Evolutionary conservation across 768 basidiomycete species (phyloP), one percentile per base, ranked within the genome.

Genomic region (Dioszegia aurantiaca): DNA sequence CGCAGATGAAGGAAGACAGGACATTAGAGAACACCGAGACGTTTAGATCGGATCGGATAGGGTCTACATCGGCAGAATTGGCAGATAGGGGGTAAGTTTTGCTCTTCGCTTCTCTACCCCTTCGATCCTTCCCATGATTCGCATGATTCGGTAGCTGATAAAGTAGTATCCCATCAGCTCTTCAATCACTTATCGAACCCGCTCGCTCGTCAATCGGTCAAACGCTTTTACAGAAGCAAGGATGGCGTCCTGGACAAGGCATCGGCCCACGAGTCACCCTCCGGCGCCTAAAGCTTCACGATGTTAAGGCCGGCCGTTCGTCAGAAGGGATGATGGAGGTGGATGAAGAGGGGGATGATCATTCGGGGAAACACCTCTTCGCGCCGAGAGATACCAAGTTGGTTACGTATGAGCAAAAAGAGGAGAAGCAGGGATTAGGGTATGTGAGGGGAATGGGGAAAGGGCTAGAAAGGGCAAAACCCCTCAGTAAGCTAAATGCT

Each of bases 201-300:
- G 83, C 89, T 0, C 83, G 85, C 23, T 86, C 90, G 59, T 90
- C 90, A 2, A 82, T 85, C 26, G 94, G 94, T 0, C 86, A 88
- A 2, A 84, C 85, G 33, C 84, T 98, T 6, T 82, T 99, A 54
- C 87, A 86, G 79, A 93, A 90, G 78, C 92, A 97, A 87, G 94
- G 95, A 0, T 97, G 95, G 94, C 81, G 87, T 40, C 77, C 85
- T 0, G 95, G 93, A 1, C 91, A 93, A 77, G 95, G 94, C 12
- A 85, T 98, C 19, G 95, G 94, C 0, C 91, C 93, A 3, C 83
- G 94, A 11, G 80, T 98, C 28, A 85, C 89, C 4, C 82, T 87
- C 62, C 82, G 84, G 33, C 85, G 89, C 69, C 84, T 87, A 42
- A 85, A 83, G 63, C 77, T 83, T 17, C 89, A 93, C 73, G 85